phyloP scores from a whole-genome alignment of 2,329 filamentous ascomycete species.

The Cladophialophora bantiana region DNA sequence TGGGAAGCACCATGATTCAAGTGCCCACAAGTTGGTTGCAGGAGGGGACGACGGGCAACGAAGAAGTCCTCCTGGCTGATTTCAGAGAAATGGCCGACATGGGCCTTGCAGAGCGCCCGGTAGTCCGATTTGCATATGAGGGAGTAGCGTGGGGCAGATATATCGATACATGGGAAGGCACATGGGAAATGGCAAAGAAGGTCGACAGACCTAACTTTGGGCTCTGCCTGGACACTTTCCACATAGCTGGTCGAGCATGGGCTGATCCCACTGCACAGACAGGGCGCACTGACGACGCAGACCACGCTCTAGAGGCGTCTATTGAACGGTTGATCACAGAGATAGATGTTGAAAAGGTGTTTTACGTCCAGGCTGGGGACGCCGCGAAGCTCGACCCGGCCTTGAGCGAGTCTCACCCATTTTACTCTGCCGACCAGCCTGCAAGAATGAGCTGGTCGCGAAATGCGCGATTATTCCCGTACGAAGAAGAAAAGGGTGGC shows the following conservation, averaged over 20 bases:
- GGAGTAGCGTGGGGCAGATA: constrained; percentile 71
- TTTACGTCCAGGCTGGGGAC: constrained; percentile 79
- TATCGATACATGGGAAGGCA: constrained; percentile 74
- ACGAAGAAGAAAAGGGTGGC: constrained; percentile 66
- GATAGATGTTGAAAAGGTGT: constrained; percentile 70
- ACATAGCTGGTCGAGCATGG: constrained; percentile 74
- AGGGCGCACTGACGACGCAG: constrained; percentile 62
- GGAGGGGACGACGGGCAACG: constrained; percentile 55
- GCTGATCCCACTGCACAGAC: constrained; percentile 67
- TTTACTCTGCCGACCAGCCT: constrained; percentile 64
- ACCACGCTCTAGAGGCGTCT: constrained; percentile 62
- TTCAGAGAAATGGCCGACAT: constrained; percentile 44
- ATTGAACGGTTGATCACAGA: constrained; percentile 60
- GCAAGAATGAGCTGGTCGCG: constrained; percentile 78
- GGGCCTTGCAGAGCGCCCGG: constrained; percentile 68
- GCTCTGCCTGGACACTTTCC: constrained; percentile 78
- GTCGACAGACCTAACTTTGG: constrained; percentile 76
- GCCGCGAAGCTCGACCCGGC: constrained; percentile 69
- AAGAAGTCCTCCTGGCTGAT: constrained; percentile 40
- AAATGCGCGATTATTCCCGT: constrained; percentile 76
- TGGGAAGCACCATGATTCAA: constrained; percentile 74
- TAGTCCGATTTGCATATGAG: constrained; percentile 75
- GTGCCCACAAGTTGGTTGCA: constrained; percentile 75
- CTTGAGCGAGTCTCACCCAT: constrained; percentile 63
- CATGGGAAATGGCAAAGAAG: constrained; percentile 70